A percentile compares a stretch with the other conserved stretches of the same genome.
Conservation (phyloP, 2,329 filamentous ascomycete genomes). For the Phyllosticta citriasiana region DNA sequence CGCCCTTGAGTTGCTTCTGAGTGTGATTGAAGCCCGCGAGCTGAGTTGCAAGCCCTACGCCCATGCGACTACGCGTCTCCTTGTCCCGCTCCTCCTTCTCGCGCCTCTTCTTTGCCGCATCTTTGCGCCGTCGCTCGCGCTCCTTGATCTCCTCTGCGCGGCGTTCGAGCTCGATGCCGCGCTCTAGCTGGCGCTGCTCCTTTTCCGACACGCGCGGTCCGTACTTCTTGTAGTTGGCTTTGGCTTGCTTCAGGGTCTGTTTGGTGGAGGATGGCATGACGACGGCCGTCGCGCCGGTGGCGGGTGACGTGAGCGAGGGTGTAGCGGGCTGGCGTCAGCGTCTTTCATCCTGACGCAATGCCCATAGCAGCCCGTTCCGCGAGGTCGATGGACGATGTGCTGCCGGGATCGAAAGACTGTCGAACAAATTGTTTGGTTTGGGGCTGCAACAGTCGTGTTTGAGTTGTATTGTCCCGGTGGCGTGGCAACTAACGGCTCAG, state of each 20-base stretch:
- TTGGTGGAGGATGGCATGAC: neutral
- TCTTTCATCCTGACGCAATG: neutral
- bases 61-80: conserved; percentile 19
- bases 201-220: conserved; percentile 18
- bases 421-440: neutral
- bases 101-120: conserved; percentile 21
- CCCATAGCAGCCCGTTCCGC: neutral
- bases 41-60: conserved; percentile 29
- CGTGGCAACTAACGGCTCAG: neutral
- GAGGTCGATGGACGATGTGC: neutral
- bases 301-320: neutral
- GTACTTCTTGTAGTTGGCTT: conserved; percentile 23
- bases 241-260: conserved; percentile 26
- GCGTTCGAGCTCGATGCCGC: conserved; percentile 21
- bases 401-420: neutral
- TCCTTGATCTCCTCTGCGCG: conserved; percentile 25
- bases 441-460: neutral
- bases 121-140: conserved; percentile 20
- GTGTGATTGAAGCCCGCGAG: conserved; percentile 28
- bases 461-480: neutral
- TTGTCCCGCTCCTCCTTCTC: conserved; percentile 24
- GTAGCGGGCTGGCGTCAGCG: neutral
- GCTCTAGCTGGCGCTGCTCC: conserved; percentile 23
- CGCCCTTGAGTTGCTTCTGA: conserved; percentile 26
- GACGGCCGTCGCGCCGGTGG: neutral